phyloP scores from a whole-genome alignment of 371 early-diverging fungal species.

The Apophysomyces elegans region DNA sequence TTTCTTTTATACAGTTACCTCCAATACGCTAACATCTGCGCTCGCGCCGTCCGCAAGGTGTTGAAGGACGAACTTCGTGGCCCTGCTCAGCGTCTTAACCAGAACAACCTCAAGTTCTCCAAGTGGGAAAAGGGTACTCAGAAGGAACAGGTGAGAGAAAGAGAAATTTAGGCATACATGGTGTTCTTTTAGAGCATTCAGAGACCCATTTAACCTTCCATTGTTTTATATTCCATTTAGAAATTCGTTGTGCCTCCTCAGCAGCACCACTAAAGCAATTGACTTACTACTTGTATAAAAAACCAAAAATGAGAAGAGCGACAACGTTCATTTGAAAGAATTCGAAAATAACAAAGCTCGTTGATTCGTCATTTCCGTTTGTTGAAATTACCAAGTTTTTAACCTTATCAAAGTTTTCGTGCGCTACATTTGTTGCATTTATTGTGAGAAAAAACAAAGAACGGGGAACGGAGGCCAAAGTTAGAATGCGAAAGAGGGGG shows the following conservation, averaged over 20 bases:
- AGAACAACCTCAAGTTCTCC: conserved; percentile 76
- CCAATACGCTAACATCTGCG: conserved; percentile 85
- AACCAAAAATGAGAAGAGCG: no score
- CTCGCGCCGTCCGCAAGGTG: conserved; percentile 83
- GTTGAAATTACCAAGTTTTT: background rate
- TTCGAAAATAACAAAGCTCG: no score
- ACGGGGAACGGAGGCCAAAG: background rate
- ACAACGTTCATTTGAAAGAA: no score
- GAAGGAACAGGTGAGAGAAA: conserved; percentile 57
- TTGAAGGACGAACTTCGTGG: conserved; percentile 80
- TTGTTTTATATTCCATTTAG: no score
- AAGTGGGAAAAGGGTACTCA: conserved; percentile 86
- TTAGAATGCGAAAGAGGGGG: no score
- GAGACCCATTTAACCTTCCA: no score
- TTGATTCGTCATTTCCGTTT: background rate
- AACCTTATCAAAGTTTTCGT: background rate
- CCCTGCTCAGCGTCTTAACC: conserved; percentile 74
- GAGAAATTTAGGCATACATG: background rate
- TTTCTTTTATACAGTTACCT: conserved; percentile 70
- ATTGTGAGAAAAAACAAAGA: background rate
- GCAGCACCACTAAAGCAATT: no score
- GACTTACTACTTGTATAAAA: background rate
- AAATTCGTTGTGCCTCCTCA: no score
- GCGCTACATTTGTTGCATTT: background rate
- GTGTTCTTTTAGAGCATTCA: background rate